phyloP scores from a whole-genome alignment of 2,329 filamentous ascomycete genomes.

The Xylaria digitata region DNA sequence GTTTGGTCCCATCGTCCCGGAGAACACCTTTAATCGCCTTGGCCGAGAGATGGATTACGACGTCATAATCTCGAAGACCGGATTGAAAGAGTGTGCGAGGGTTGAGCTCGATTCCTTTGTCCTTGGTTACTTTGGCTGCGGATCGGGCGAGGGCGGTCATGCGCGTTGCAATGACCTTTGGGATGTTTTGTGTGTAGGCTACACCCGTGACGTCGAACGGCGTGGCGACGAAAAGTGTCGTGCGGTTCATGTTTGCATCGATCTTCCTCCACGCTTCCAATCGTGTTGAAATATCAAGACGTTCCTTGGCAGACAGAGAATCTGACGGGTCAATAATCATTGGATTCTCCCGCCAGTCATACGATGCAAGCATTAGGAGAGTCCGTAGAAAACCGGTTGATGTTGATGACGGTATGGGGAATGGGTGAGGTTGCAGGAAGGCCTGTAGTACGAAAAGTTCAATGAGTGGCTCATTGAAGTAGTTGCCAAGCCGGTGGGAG shows the following conservation, averaged over 20 bases:
- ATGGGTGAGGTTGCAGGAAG: constrained; percentile 86
- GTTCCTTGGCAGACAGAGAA: constrained; percentile 70
- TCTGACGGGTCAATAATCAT: constrained; percentile 81
- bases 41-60: constrained; percentile 78
- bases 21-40: constrained; percentile 60
- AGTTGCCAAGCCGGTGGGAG: constrained; percentile 69
- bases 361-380: constrained; percentile 81
- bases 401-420: constrained; percentile 79
- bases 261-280: constrained; percentile 88
- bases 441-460: constrained; percentile 83
- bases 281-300: constrained; percentile 72
- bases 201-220: constrained; percentile 81
- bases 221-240: constrained; percentile 83
- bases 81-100: constrained; percentile 75
- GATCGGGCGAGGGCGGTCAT: constrained; percentile 85
- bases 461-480: constrained; percentile 83
- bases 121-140: constrained; percentile 71
- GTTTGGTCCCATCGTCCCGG: constrained; percentile 53
- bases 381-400: constrained; percentile 85
- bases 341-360: constrained; percentile 91
- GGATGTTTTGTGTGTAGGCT: constrained; percentile 81
- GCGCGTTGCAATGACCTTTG: constrained; percentile 84
- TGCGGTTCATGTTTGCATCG: constrained; percentile 87
- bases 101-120: constrained; percentile 65
- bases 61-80: constrained; percentile 82